These are phyloP conservation scores for Saccharomyces hybrid DNA, from an alignment of 1,139 yeast genomes.

Conservation along the genomic window DNA sequence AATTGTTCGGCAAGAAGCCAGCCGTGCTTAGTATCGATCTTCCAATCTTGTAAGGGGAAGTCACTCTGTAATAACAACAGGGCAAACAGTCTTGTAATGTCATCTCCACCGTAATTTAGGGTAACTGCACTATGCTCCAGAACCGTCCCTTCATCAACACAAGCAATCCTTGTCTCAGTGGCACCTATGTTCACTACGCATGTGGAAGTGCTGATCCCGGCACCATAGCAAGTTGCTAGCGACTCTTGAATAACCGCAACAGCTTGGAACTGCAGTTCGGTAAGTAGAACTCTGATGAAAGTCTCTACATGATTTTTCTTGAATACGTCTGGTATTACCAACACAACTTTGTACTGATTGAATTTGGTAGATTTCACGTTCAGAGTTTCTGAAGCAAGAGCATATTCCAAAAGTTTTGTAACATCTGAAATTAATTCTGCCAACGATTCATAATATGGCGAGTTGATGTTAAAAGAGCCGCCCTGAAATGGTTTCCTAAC, in stretches of 20 bases:
- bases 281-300: conserved; percentile 56
- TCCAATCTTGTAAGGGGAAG: conserved; percentile 70
- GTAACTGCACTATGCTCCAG: conserved; percentile 69
- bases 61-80: conserved; percentile 57
- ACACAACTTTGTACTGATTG: conserved; percentile 43
- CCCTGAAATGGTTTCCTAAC: conserved; percentile 60
- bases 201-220: conserved; percentile 76
- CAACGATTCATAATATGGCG: conserved; percentile 48
- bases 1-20: conserved; percentile 67
- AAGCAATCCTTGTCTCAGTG: conserved; percentile 69
- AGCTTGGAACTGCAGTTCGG: conserved; percentile 59
- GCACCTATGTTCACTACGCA: conserved; percentile 94
- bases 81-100: conserved; percentile 65
- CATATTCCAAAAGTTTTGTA: conserved; percentile 34
- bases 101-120: conserved; percentile 81
- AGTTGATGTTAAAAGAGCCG: conserved; percentile 59
- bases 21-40: conserved; percentile 56
- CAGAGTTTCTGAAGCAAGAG: conserved; percentile 32
- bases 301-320: conserved; percentile 71
- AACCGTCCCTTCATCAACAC: conserved; percentile 91
- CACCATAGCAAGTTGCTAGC: conserved; percentile 90
- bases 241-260: conserved; percentile 83
- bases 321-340: conserved; percentile 80
- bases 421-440: conserved; percentile 76
- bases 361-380: conserved; percentile 40